Evolutionary conservation across 176 grass and related monocot genomes (phyloP).

Genomic region (Coix lacrymajobi): DNA sequence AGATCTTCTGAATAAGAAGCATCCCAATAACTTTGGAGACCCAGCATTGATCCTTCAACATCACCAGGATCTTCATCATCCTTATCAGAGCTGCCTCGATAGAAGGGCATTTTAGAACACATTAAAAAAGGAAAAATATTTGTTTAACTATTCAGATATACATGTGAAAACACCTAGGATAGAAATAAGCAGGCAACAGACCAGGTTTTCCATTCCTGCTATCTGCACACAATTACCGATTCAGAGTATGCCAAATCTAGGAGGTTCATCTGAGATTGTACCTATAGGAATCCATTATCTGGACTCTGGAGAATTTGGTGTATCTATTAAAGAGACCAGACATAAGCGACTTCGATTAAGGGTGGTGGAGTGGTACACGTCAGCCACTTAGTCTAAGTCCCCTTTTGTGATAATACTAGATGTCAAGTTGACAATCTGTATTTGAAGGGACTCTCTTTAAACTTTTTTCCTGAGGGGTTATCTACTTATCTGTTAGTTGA

Average conservation of each 20-base stretch:
- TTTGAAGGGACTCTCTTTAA: background rate
- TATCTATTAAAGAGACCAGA: background rate
- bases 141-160: background rate
- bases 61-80: conserved; percentile 65
- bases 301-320: background rate
- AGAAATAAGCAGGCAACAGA: conserved; percentile 1
- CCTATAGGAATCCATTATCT: background rate
- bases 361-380: background rate
- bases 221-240: background rate
- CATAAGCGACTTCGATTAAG: background rate
- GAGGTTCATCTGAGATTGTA: background rate
- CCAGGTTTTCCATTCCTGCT: background rate
- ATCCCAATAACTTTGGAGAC: conserved; percentile 94
- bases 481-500: background rate
- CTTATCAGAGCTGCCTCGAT: conserved; percentile 68
- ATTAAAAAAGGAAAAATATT: background rate
- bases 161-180: background rate
- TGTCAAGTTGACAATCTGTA: background rate
- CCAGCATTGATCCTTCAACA: conserved; percentile 78
- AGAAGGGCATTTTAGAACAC: conserved; percentile 14
- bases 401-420: background rate
- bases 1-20: conserved; percentile 90
- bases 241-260: background rate
- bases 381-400: background rate
- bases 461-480: background rate